These are phyloP conservation scores for Phialemoniopsis sp. DNA, from an alignment of 2,329 filamentous ascomycete genomes.

Conservation along the genomic window DNA sequence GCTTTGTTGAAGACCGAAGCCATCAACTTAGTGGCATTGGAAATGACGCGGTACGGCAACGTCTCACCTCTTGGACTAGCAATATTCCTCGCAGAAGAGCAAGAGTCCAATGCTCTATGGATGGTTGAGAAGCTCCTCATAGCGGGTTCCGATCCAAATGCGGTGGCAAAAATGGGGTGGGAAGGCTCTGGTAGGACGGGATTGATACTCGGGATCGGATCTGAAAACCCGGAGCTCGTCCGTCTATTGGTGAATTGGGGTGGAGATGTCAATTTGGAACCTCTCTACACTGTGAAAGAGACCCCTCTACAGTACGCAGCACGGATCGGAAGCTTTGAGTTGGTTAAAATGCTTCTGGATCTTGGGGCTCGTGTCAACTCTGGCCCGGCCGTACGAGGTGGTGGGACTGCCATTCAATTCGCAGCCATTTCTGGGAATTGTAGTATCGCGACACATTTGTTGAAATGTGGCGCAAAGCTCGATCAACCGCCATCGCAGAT, in stretches of 20 bases:
- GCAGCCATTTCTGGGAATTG: slow-evolving; percentile 13
- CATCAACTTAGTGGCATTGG: too few species aligned
- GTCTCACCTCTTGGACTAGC: too few species aligned
- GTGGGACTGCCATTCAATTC: slow-evolving; percentile 13
- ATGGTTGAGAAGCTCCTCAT: too few species aligned
- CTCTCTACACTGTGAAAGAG: slow-evolving; percentile 2
- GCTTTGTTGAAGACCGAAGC: too few species aligned
- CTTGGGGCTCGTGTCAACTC: slow-evolving; percentile 11
- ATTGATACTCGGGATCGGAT: slow-evolving; percentile 6
- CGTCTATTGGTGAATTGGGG: slow-evolving; percentile 8
- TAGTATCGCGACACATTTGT: slow-evolving; percentile 8
- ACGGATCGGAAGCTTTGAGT: slow-evolving; percentile 7
- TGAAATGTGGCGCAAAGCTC: slow-evolving; percentile 6
- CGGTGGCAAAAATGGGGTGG: too few species aligned
- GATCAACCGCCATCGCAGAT: slow-evolving; percentile 4
- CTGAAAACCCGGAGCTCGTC: slow-evolving; percentile 9
- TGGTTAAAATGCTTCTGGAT: slow-evolving; percentile 11
- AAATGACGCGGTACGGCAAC: too few species aligned
- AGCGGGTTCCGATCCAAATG: too few species aligned
- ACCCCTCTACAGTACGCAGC: slow-evolving; percentile 15
- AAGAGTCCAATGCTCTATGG: too few species aligned
- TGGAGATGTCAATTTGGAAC: slow-evolving; percentile 10
- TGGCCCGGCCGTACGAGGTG: slow-evolving; percentile 2
- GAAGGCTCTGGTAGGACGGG: too few species aligned
- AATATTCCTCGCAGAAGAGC: too few species aligned